phyloP scores from a whole-genome alignment of 179 eudicot species.

The Heliamphora pulchella region DNA sequence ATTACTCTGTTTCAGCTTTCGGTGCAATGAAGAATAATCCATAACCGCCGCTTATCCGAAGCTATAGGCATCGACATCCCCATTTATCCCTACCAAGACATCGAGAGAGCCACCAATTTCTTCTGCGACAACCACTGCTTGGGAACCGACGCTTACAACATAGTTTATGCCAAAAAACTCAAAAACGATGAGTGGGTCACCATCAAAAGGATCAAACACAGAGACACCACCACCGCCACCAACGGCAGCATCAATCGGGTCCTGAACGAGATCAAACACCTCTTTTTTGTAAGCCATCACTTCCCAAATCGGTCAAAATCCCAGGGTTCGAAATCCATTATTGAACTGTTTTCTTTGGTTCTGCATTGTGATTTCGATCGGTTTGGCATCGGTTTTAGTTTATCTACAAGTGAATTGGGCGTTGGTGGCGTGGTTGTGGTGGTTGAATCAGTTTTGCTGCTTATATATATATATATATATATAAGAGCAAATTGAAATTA shows the following conservation, averaged over 20 bases:
- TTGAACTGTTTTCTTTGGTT: too few relatives aligned
- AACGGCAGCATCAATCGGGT: conserved; percentile 26
- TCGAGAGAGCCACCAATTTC: conserved; percentile 44
- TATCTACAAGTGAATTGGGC: too few relatives aligned
- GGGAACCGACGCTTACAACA: conserved; percentile 55
- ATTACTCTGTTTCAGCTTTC: too few relatives aligned
- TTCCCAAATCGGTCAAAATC: too few relatives aligned
- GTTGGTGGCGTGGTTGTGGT: too few relatives aligned
- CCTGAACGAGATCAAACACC: conserved; percentile 46
- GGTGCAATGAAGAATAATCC: too few relatives aligned
- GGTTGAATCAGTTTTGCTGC: too few relatives aligned
- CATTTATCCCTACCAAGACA: conserved; percentile 42
- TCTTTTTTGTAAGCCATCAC: conserved; percentile 46
- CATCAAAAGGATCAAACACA: conserved; percentile 41
- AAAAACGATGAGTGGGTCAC: conserved; percentile 43
- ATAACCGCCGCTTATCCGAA: conserved; percentile 24
- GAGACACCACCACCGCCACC: conserved; percentile 23
- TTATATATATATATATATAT: too few relatives aligned
- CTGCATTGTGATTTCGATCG: too few relatives aligned
- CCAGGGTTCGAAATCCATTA: too few relatives aligned
- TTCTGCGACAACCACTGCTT: conserved; percentile 48
- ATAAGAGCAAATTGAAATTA: too few relatives aligned
- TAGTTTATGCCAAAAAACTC: conserved; percentile 51
- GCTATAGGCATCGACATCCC: conserved; percentile 36
- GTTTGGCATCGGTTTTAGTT: too few relatives aligned